A percentile compares a stretch with the other conserved stretches of the same genome.
These are phyloP conservation scores for Pseudotsuga menziesii DNA, from an alignment of 75 land plant species.

Conservation along the genomic window DNA sequence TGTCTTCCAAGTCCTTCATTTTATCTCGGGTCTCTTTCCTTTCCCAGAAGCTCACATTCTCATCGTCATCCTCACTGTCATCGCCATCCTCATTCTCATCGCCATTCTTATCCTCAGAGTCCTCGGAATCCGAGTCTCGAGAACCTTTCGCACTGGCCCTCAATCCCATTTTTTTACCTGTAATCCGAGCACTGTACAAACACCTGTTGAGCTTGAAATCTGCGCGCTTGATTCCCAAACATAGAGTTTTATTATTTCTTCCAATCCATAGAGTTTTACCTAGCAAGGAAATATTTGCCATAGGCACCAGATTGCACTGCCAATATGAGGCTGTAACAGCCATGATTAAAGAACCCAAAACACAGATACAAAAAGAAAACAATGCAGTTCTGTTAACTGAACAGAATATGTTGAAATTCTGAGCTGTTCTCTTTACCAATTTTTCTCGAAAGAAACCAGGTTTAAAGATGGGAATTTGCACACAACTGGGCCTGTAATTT, in stretches of 20 bases:
- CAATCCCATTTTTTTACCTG: not conserved
- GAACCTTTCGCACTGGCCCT: not conserved
- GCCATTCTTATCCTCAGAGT: not conserved
- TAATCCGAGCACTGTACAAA: not conserved
- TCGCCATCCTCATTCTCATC: not conserved
- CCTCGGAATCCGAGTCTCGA: not conserved
- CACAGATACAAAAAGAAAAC: not conserved
- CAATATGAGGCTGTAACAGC: not conserved
- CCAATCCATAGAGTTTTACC: not conserved
- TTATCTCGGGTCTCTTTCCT: not conserved
- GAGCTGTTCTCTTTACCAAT: not conserved
- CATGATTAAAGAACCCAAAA: not conserved
- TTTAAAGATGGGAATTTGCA: not conserved
- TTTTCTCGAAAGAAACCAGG: not conserved
- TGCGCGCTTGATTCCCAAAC: not conserved
- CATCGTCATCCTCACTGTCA: not conserved
- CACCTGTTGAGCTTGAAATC: not conserved
- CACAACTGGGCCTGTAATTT: not conserved
- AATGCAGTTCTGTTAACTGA: not conserved
- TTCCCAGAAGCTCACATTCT: conserved; percentile 7
- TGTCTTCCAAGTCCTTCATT: conserved; percentile 19
- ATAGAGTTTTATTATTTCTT: not conserved
- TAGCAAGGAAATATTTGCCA: not conserved
- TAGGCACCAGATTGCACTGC: not conserved
- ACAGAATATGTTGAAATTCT: not conserved